These are phyloP conservation scores for Citrus maxima DNA, from an alignment of 345 rosid species.

Conservation along the genomic window DNA sequence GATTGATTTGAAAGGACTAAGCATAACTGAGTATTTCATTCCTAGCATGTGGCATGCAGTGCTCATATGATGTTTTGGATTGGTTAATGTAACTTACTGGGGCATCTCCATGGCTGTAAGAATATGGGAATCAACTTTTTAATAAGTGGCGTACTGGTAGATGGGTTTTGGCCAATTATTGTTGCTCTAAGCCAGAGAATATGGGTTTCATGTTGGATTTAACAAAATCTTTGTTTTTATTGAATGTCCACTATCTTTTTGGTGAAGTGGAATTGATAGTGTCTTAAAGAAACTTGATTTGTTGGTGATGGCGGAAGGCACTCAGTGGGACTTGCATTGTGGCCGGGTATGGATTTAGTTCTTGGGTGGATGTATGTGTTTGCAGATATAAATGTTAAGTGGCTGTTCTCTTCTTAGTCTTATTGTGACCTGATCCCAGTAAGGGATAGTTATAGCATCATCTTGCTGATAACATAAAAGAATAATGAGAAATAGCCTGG, in stretches of 20 bases:
- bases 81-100: neutral
- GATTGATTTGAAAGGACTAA: slow-evolving; percentile 6
- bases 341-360: neutral
- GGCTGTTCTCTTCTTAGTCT: slow-evolving; percentile 8
- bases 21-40: neutral
- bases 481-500: neutral
- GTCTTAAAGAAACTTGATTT: neutral
- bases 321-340: neutral
- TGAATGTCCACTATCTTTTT: slow-evolving; percentile 4
- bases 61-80: slow-evolving; percentile 5
- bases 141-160: neutral
- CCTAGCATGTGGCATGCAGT: slow-evolving; percentile 4
- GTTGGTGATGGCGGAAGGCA: slow-evolving; percentile 3
- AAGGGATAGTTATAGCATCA: slow-evolving; percentile 11
- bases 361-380: slow-evolving; percentile 1
- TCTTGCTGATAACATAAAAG: slow-evolving; percentile 6
- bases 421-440: slow-evolving; percentile 10
- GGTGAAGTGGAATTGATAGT: slow-evolving; percentile 1
- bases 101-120: slow-evolving; percentile 8
- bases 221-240: neutral
- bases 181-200: slow-evolving; percentile 9
- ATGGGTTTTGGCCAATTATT: neutral
- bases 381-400: slow-evolving; percentile 7
- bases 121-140: slow-evolving; percentile 12
- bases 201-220: slow-evolving; percentile 7